Base-by-base conservation (phyloP, 805 yeast genomes). In the Wickerhamiella musiphila region DNA sequence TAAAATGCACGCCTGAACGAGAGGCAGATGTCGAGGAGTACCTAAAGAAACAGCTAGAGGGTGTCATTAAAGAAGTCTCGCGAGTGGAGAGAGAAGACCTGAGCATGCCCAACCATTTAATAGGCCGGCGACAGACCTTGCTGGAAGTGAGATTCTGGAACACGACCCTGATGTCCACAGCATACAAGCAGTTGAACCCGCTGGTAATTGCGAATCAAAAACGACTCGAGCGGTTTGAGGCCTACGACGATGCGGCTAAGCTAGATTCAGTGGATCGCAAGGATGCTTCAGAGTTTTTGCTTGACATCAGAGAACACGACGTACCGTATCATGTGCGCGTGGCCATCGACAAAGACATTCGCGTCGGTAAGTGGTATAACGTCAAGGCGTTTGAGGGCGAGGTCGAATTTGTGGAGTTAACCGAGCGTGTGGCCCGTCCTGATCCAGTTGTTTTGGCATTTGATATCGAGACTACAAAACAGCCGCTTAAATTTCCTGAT, bases 301-400 rank as follows among this genome's bases (percentile, higher is more conserved):
- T 72, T 34, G 96, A 86, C 45, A 67, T 90, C 20, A 63, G 86
- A 42, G 99, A 90, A 52, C 83, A 79, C 44, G 99, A 90, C 51
- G 96, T 90, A 4, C 98, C 98, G 0, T 90, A 79, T 47, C 94
- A 84, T 49, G 94, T 84, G 2, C 68, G 99, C 38, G 95, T 90
- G 0, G 73, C 94, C n/a, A 90, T 92, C 17, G 98, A 92, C 52
- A 28, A 28, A 25, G 57, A 79, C 45, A 60, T 86, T 17, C 65
- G 98, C 40, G 93, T 84, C 7, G 96, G 98, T 12, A 84, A 84
- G 54, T 90, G 99, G 99, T 90, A 86, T 51, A 66, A 68, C 18
- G 86, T 84, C 2, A 68, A 68, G 29, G 76, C 76, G 4, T 63
- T 61, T 13, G 68, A 71, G 28, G 74, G 74, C 0, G 60, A 62